Percentiles rank a stretch among this genome's conserved stretches.
Conservation (phyloP, 2,329 filamentous ascomycete species). For the Penicillium sp. region DNA sequence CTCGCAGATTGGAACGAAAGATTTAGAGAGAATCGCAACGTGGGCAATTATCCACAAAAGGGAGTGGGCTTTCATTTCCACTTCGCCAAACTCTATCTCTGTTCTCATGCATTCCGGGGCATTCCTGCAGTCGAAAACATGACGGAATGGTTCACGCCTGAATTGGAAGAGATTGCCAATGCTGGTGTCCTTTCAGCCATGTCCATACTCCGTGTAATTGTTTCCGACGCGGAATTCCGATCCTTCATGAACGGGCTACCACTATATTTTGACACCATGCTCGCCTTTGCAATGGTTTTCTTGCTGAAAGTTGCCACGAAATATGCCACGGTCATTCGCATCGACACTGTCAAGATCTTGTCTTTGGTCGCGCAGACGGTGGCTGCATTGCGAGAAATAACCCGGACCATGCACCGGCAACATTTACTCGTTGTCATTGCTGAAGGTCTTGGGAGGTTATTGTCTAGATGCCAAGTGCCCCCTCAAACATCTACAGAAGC, state of each 20-base stretch:
- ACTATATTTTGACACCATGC: constrained; percentile 42
- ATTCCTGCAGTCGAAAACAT: constrained; percentile 3
- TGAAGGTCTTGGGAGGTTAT: constrained; percentile 25
- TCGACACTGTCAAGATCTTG: constrained; percentile 28
- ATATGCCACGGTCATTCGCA: constrained; percentile 23
- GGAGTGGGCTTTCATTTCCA: constrained; percentile 48
- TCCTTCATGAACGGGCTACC: constrained; percentile 37
- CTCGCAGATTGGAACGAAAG: constrained; percentile 21
- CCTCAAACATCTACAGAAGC: constrained; percentile 10
- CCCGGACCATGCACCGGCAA: constrained; percentile 26
- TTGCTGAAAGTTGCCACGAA: constrained; percentile 40
- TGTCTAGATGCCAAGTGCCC: constrained; percentile 21
- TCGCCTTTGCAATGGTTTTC: constrained; percentile 42
- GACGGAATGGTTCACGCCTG: constrained; percentile 24
- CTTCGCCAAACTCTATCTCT: constrained; percentile 49
- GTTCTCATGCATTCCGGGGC: constrained; percentile 47
- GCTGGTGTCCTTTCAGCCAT: constrained; percentile 35
- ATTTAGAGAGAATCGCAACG: constrained; percentile 34
- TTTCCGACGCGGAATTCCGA: constrained; percentile 37
- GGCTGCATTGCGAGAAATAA: constrained; percentile 20
- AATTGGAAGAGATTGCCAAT: constrained; percentile 39
- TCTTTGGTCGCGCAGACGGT: constrained; percentile 24
- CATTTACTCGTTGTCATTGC: constrained; percentile 30
- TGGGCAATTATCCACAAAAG: constrained; percentile 47
- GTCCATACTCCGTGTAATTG: constrained; percentile 35